Evolutionary conservation across 2,329 filamentous ascomycete genomes (phyloP).

Genomic region (Talaromyces funiculosus): DNA sequence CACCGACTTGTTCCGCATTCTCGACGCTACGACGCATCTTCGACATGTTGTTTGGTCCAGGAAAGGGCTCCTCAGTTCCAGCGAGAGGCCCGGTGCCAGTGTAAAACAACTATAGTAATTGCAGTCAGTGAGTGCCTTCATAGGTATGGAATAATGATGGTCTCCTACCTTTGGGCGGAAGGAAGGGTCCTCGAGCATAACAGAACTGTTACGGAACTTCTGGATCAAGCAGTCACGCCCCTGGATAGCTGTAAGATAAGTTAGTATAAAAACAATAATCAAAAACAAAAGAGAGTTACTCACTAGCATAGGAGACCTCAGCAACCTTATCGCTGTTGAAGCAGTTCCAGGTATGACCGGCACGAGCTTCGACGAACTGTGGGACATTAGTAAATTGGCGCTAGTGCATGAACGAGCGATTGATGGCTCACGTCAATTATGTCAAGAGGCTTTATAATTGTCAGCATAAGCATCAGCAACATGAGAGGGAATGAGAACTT

Average conservation of each 20-base stretch:
- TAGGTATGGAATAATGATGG: constrained; percentile 33
- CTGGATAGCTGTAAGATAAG: constrained; percentile 65
- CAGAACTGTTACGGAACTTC: constrained; percentile 94
- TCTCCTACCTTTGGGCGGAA: constrained; percentile 72
- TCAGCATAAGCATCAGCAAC: constrained; percentile 31
- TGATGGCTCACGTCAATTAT: constrained; percentile 61
- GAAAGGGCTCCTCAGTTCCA: constrained; percentile 70
- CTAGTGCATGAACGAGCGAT: neutral
- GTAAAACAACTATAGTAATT: constrained; percentile 46
- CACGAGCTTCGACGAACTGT: constrained; percentile 65
- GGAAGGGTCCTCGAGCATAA: constrained; percentile 79
- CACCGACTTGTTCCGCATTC: constrained; percentile 77
- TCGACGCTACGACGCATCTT: constrained; percentile 85
- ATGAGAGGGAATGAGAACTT: constrained; percentile 31
- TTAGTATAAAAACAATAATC: no score
- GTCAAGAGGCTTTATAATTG: constrained; percentile 55
- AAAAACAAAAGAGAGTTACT: no score
- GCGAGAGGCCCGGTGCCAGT: constrained; percentile 48
- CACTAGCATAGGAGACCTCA: constrained; percentile 92
- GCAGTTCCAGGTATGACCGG: constrained; percentile 71
- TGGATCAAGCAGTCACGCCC: constrained; percentile 84
- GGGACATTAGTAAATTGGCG: constrained; percentile 1
- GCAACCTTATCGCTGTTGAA: constrained; percentile 80
- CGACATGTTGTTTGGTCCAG: constrained; percentile 71
- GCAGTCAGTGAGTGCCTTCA: neutral